These are phyloP conservation scores for Tolypocladium inflatum DNA, from an alignment of 2,329 filamentous ascomycete species.

Conservation along the genomic window DNA sequence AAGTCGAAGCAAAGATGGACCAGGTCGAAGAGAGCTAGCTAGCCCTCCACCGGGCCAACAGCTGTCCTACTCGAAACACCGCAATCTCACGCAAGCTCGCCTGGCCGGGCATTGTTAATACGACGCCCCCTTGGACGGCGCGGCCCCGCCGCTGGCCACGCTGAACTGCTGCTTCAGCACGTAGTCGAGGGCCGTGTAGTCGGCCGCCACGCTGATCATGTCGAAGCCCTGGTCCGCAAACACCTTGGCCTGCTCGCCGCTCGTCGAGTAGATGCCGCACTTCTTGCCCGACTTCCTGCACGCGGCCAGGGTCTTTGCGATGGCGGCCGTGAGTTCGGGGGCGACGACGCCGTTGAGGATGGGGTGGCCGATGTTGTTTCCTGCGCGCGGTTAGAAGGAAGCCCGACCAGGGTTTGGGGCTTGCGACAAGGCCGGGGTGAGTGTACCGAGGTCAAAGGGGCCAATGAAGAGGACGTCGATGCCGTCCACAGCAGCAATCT, in stretches of 20 bases:
- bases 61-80: not conserved
- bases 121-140: constrained; percentile 25
- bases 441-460: constrained; percentile 51
- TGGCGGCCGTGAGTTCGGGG: constrained; percentile 48
- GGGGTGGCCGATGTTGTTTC: constrained; percentile 52
- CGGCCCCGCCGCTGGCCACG: constrained; percentile 31
- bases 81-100: not conserved
- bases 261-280: constrained; percentile 49
- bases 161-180: constrained; percentile 35
- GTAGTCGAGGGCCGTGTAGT: constrained; percentile 40
- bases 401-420: not conserved
- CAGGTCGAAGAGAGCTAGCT: constrained; percentile 29
- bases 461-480: constrained; percentile 58
- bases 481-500: constrained; percentile 49
- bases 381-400: constrained; percentile 13
- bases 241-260: constrained; percentile 43
- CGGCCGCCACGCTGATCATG: constrained; percentile 50
- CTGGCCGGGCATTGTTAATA: constrained; percentile 23
- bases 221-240: constrained; percentile 50
- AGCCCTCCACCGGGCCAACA: not conserved
- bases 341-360: constrained; percentile 51
- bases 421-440: not conserved
- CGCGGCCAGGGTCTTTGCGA: constrained; percentile 47
- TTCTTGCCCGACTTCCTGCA: constrained; percentile 55
- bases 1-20: constrained; percentile 63